These are phyloP conservation scores for Corylus americana DNA, from an alignment of 306 rosid genomes.

Conservation along the genomic window DNA sequence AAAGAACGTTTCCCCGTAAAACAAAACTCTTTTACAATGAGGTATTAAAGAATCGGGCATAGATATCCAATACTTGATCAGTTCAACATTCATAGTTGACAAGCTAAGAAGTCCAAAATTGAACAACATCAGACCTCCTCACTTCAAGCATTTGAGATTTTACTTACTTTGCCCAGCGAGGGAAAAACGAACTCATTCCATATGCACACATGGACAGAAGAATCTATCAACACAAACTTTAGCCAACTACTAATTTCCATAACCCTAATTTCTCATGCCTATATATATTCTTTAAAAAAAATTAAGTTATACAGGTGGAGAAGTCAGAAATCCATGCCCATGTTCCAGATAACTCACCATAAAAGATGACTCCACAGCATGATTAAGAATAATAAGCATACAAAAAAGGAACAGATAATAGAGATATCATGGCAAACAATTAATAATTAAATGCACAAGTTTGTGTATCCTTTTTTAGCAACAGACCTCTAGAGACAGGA, in stretches of 20 bases:
- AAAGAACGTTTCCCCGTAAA: too few relatives aligned
- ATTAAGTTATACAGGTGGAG: not conserved
- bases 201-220: not conserved
- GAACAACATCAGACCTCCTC: not conserved
- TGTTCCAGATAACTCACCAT: slow-evolving; percentile 17
- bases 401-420: not conserved
- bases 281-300: too few relatives aligned
- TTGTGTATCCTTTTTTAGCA: slow-evolving; percentile 22
- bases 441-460: not conserved
- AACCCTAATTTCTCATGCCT: not conserved
- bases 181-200: not conserved
- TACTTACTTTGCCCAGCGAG: not conserved
- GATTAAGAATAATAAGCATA: not conserved
- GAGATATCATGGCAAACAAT: slow-evolving; percentile 1
- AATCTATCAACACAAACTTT: not conserved
- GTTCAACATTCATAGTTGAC: not conserved
- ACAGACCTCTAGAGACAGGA: slow-evolving; percentile 80
- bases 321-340: not conserved
- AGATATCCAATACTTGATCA: not conserved
- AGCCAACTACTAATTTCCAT: not conserved
- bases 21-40: too few relatives aligned
- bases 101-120: not conserved
- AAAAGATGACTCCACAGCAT: slow-evolving; percentile 16
- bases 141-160: not conserved
- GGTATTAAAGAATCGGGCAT: too few relatives aligned